Evolutionary conservation across 2,329 filamentous ascomycete genomes (phyloP).

Genomic region (Verticillium nubilum): DNA sequence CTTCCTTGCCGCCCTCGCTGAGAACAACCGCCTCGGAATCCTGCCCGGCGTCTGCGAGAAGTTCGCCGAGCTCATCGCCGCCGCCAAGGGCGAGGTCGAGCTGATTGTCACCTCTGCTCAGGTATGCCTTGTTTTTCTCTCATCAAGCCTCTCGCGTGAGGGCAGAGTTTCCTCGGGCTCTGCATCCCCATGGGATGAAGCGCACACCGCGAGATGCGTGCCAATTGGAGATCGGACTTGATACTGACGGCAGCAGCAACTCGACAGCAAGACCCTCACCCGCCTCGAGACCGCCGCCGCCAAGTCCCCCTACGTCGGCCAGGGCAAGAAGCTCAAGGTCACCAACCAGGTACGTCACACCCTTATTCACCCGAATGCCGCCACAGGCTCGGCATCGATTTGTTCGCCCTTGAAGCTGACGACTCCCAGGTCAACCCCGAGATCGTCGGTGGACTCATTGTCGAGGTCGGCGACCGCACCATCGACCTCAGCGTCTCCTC

Average conservation of each 20-base stretch:
- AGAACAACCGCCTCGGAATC: slow-evolving; percentile 90
- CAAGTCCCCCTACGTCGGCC: slow-evolving; percentile 83
- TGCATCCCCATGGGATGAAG: background rate
- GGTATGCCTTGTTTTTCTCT: slow-evolving; percentile 45
- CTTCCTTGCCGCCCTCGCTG: slow-evolving; percentile 83
- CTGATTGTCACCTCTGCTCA: slow-evolving; percentile 84
- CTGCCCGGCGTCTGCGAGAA: slow-evolving; percentile 80
- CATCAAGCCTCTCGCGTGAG: background rate
- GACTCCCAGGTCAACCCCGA: slow-evolving; percentile 76
- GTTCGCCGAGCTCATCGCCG: slow-evolving; percentile 82
- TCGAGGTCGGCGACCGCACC: slow-evolving; percentile 96
- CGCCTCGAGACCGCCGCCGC: slow-evolving; percentile 82
- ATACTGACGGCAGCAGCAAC: slow-evolving; percentile 47
- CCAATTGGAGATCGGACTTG: background rate
- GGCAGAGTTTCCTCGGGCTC: too few relatives aligned
- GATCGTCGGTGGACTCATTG: slow-evolving; percentile 86
- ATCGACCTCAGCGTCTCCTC: slow-evolving; percentile 94
- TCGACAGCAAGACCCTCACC: slow-evolving; percentile 80
- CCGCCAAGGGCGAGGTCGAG: slow-evolving; percentile 88
- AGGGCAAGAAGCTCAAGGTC: slow-evolving; percentile 97
- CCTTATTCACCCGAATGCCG: too few relatives aligned
- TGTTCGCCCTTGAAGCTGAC: slow-evolving; percentile 2
- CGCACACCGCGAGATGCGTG: too few relatives aligned
- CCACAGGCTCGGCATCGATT: background rate
- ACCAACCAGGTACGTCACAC: slow-evolving; percentile 65